Conservation (phyloP, 1,139 yeast species). For the Debaryomycetaceae sp. region DNA sequence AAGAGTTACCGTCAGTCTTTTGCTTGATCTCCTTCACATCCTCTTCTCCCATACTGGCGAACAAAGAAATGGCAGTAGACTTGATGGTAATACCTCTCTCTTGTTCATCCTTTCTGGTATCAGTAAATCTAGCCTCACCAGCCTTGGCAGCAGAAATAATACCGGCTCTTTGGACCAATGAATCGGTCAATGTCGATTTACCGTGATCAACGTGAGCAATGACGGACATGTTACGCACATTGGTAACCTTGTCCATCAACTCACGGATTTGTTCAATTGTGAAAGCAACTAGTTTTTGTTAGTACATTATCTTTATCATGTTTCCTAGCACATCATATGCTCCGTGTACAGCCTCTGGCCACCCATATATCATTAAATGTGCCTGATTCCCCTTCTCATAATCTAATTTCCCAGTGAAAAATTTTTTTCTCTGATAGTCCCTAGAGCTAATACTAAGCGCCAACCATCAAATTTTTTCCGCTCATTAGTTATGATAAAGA, state of each 20-base stretch:
- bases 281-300: slow-evolving; percentile 53
- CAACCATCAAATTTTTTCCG: no score
- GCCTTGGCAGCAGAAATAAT: slow-evolving; percentile 99
- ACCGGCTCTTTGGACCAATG: slow-evolving; percentile 99
- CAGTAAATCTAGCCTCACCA: slow-evolving; percentile 99
- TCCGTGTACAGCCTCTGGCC: no score
- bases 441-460: background rate
- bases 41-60: slow-evolving; percentile 84
- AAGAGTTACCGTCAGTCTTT: slow-evolving; percentile 91
- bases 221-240: slow-evolving; percentile 99
- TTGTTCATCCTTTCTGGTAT: slow-evolving; percentile 99
- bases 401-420: background rate
- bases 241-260: slow-evolving; percentile 98
- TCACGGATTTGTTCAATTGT: slow-evolving; percentile 94
- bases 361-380: no score
- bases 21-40: slow-evolving; percentile 94
- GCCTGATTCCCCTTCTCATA: background rate
- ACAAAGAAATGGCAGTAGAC: slow-evolving; percentile 97
- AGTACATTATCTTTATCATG: background rate
- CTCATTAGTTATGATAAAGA: no score
- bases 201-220: slow-evolving; percentile 99
- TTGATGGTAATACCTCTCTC: slow-evolving; percentile 99
- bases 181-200: slow-evolving; percentile 98
- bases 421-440: background rate
- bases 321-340: no score